Conservation (phyloP, 352 stramenopile genomes). For the Phytophthora citricola region DNA sequence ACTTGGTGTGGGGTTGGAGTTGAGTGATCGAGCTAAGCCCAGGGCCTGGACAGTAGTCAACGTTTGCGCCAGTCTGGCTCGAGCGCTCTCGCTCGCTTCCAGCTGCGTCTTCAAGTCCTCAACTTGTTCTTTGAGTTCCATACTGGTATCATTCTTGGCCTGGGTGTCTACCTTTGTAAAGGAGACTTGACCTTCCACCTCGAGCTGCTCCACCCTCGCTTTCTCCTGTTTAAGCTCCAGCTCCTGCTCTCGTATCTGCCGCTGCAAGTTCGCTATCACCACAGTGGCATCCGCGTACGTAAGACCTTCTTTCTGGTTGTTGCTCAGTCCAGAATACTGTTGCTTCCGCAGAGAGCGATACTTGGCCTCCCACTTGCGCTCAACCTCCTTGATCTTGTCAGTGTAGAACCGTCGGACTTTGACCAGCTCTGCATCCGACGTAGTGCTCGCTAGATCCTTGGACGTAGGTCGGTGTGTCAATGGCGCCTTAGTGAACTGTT, state of each 20-base stretch:
- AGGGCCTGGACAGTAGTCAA: slow-evolving; percentile 54
- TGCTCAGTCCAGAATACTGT: slow-evolving; percentile 32
- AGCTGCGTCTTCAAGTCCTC: slow-evolving; percentile 59
- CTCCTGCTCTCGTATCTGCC: slow-evolving; percentile 31
- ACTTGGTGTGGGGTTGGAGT: slow-evolving; percentile 16
- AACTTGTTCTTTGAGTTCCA: slow-evolving; percentile 35
- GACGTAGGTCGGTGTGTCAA: slow-evolving; percentile 11
- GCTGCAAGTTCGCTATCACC: slow-evolving; percentile 51
- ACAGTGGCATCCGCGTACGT: slow-evolving; percentile 46
- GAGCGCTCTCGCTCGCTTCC: slow-evolving; percentile 72
- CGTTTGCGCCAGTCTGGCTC: slow-evolving; percentile 62
- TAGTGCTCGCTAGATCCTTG: slow-evolving; percentile 17
- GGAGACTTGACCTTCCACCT: slow-evolving; percentile 20
- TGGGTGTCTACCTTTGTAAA: neutral
- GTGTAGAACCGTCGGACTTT: slow-evolving; percentile 78
- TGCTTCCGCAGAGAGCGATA: slow-evolving; percentile 67
- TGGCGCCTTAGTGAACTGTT: slow-evolving; percentile 25
- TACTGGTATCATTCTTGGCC: slow-evolving; percentile 10
- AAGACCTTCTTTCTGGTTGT: slow-evolving; percentile 31
- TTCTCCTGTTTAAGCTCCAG: slow-evolving; percentile 36
- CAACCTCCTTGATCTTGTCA: slow-evolving; percentile 78
- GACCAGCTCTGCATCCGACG: slow-evolving; percentile 43
- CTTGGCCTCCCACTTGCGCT: slow-evolving; percentile 79
- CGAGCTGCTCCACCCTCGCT: slow-evolving; percentile 26
- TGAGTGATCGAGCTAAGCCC: slow-evolving; percentile 16